phyloP scores from a whole-genome alignment of 140 eudicot species.

The Artemisia princeps region DNA sequence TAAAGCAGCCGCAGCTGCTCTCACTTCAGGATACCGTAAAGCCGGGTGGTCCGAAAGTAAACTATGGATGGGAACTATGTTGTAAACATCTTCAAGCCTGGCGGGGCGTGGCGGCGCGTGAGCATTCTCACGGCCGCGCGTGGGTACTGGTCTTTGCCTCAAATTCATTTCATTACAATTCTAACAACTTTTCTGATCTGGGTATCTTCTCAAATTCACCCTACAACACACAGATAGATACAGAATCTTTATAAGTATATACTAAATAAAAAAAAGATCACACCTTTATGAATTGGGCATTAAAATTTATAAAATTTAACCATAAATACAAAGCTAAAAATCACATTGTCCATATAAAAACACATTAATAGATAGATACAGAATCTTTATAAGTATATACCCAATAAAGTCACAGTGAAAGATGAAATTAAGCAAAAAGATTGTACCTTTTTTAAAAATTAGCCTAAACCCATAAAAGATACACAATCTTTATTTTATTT shows the following conservation, averaged over 20 bases:
- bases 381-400: constrained; percentile 13
- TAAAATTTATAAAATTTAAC: too few species aligned
- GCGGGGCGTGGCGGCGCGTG: constrained; percentile 33
- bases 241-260: constrained; percentile 13
- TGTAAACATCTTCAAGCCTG: constrained; percentile 38
- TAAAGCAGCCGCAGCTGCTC: constrained; percentile 77
- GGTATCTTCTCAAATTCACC: constrained; percentile 20
- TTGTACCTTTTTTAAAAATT: neutral
- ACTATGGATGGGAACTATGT: constrained; percentile 74
- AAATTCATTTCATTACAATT: constrained; percentile 50
- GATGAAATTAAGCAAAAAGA: constrained; percentile 7
- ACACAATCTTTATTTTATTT: constrained; percentile 6
- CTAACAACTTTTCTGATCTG: constrained; percentile 3
- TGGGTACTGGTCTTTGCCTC: constrained; percentile 55
- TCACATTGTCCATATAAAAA: neutral
- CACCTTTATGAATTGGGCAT: too few species aligned
- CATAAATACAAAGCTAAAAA: neutral
- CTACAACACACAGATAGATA: constrained; percentile 22
- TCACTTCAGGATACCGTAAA: constrained; percentile 69
- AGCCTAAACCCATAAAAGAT: constrained; percentile 15
- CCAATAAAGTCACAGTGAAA: neutral
- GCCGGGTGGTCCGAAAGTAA: constrained; percentile 67
- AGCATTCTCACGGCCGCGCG: constrained; percentile 45
- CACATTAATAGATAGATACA: neutral
- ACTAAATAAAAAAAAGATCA: neutral